Conservation (phyloP, 192 early-diverging fungal genomes). For the Coemansia sp. region DNA sequence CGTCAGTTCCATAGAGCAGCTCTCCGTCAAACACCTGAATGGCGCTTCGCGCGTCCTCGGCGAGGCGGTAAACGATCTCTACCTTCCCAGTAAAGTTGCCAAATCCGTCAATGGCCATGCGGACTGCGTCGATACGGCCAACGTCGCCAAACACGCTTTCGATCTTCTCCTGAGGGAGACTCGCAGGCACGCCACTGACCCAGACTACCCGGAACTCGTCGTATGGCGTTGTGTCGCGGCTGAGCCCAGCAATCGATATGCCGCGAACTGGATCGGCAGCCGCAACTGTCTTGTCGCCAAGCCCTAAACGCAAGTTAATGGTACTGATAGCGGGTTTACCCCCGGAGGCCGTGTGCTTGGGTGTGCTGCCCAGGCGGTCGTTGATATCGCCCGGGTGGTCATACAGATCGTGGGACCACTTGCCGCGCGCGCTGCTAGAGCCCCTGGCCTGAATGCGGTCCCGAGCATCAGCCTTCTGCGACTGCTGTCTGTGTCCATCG, state of each 20-base stretch:
- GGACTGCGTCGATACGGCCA: constrained; percentile 35
- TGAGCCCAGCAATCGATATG: constrained; percentile 28
- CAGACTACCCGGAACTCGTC: constrained; percentile 34
- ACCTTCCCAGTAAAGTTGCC: constrained; percentile 38
- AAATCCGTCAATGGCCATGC: constrained; percentile 39
- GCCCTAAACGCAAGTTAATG: neutral
- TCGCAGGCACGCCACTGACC: constrained; percentile 28
- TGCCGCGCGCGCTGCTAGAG: neutral
- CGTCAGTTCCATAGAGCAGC: constrained; percentile 33
- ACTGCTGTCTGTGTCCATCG: neutral
- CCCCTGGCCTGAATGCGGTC: neutral
- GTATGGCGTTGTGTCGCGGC: constrained; percentile 31
- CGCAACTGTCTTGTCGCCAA: neutral
- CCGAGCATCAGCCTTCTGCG: neutral
- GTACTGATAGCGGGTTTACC: neutral
- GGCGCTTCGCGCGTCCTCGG: constrained; percentile 47
- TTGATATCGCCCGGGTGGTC: constrained; percentile 25
- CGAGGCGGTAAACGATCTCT: constrained; percentile 32
- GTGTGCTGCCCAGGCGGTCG: constrained; percentile 27
- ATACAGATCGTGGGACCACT: constrained; percentile 35
- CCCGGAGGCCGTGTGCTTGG: neutral
- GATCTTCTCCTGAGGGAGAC: constrained; percentile 36
- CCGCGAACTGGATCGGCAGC: constrained; percentile 7
- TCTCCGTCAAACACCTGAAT: constrained; percentile 53
- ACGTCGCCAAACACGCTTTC: constrained; percentile 33